Conservation (phyloP, 2,329 filamentous ascomycete species). For the Aspergillus nomiae region DNA sequence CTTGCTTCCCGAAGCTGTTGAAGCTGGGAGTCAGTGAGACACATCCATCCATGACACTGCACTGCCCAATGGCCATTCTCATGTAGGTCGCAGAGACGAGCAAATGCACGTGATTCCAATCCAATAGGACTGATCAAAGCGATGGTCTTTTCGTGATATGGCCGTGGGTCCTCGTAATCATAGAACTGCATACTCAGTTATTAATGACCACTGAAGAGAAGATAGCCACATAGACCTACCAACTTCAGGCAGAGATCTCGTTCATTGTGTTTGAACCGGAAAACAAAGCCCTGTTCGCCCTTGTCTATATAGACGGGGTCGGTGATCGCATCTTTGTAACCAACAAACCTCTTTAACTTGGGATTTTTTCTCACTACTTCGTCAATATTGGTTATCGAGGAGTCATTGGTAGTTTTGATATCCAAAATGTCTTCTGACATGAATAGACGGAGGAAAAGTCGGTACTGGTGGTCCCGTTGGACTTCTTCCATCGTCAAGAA, state of each 20-base stretch:
- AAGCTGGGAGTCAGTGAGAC: not conserved
- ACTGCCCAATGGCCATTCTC: slow-evolving; percentile 3
- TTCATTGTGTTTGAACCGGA: not conserved
- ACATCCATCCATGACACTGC: slow-evolving; percentile 4
- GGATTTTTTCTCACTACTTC: not conserved
- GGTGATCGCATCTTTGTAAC: not conserved
- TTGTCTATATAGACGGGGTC: not conserved
- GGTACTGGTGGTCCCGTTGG: too few species aligned
- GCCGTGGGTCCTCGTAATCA: not conserved
- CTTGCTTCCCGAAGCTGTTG: not conserved
- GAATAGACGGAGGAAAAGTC: too few species aligned
- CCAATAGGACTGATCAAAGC: not conserved
- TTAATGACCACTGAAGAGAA: too few species aligned
- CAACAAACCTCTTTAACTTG: not conserved
- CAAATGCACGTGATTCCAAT: slow-evolving; percentile 2
- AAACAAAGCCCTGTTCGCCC: not conserved
- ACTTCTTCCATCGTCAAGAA: too few species aligned
- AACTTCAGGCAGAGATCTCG: not conserved
- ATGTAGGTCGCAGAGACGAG: slow-evolving; percentile 2
- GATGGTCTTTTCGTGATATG: not conserved
- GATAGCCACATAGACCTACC: not conserved
- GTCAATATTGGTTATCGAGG: too few species aligned
- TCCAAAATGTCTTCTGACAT: too few species aligned
- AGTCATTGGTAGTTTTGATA: too few species aligned
- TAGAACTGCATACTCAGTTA: not conserved